A percentile compares a stretch with the other conserved stretches of the same genome.
phyloP scores from a whole-genome alignment of 768 basidiomycete species.

The Sporobolomyces pararoseus region DNA sequence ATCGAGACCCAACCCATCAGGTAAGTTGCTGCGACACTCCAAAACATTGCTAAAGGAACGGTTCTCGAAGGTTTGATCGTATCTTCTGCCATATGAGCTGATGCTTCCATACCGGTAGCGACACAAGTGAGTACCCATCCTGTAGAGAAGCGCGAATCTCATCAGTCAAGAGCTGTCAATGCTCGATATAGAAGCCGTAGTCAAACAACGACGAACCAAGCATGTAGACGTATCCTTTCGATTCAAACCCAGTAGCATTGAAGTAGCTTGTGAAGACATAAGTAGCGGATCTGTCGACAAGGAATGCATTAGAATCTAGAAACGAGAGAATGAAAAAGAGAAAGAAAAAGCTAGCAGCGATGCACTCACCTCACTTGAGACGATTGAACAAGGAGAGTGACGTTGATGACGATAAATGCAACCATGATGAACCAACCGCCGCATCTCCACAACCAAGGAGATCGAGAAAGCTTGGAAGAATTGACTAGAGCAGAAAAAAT shows the following conservation, averaged over 20 bases:
- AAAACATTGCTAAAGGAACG: slow-evolving; percentile 51
- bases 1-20: slow-evolving; percentile 51
- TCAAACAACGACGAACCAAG: slow-evolving; percentile 41
- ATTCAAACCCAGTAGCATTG: slow-evolving; percentile 41
- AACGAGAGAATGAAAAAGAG: not conserved
- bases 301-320: not conserved
- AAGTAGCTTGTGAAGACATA: slow-evolving; percentile 41
- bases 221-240: slow-evolving; percentile 49
- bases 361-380: slow-evolving; percentile 18
- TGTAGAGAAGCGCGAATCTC: too few relatives aligned
- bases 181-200: too few relatives aligned
- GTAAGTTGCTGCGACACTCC: slow-evolving; percentile 45
- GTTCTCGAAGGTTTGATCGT: slow-evolving; percentile 50
- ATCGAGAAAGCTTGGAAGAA: slow-evolving; percentile 32
- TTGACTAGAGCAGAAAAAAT: slow-evolving; percentile 33
- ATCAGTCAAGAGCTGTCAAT: too few relatives aligned
- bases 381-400: slow-evolving; percentile 31
- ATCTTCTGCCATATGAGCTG: slow-evolving; percentile 53
- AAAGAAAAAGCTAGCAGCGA: not conserved
- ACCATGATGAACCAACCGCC: slow-evolving; percentile 32
- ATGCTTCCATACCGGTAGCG: slow-evolving; percentile 51
- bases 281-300: slow-evolving; percentile 25
- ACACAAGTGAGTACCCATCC: slow-evolving; percentile 50
- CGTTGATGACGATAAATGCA: slow-evolving; percentile 37
- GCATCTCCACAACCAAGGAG: slow-evolving; percentile 42